These are phyloP conservation scores for Dioscorea cayenensis DNA, from an alignment of 116 monocot species.

Conservation along the genomic window DNA sequence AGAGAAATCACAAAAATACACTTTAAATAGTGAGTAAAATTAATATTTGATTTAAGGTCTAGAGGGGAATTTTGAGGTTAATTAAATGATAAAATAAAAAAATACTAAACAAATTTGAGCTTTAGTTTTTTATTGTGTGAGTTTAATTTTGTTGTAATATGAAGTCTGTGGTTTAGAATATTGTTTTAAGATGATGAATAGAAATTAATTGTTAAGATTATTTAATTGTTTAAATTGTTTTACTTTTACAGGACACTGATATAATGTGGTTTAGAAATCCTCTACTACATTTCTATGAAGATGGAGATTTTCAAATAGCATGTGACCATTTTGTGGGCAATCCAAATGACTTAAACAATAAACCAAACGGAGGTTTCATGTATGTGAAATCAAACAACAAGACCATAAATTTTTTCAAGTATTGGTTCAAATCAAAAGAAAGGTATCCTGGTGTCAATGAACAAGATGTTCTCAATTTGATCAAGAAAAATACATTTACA, in stretches of 20 bases:
- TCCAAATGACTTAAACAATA: conserved; percentile 29
- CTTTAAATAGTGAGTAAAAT: no score
- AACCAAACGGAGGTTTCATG: conserved; percentile 45
- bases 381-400: conserved; percentile 51
- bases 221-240: not conserved
- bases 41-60: no score
- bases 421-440: conserved; percentile 34
- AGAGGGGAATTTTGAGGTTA: no score
- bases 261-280: conserved; percentile 72
- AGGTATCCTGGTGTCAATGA: conserved; percentile 44
- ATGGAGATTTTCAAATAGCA: conserved; percentile 57
- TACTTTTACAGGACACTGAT: conserved; percentile 47
- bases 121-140: no score
- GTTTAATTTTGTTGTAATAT: no score
- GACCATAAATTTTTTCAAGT: conserved; percentile 60
- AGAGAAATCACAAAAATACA: no score
- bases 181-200: no score
- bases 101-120: no score
- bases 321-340: conserved; percentile 53
- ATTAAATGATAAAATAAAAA: no score
- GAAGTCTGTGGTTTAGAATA: no score
- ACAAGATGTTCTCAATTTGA: conserved; percentile 57
- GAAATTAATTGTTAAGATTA: not conserved
- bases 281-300: conserved; percentile 42
- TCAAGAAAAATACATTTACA: conserved; percentile 36